Conservation (phyloP, 495 filamentous ascomycete genomes). For the Aspergillus cavernicola region DNA sequence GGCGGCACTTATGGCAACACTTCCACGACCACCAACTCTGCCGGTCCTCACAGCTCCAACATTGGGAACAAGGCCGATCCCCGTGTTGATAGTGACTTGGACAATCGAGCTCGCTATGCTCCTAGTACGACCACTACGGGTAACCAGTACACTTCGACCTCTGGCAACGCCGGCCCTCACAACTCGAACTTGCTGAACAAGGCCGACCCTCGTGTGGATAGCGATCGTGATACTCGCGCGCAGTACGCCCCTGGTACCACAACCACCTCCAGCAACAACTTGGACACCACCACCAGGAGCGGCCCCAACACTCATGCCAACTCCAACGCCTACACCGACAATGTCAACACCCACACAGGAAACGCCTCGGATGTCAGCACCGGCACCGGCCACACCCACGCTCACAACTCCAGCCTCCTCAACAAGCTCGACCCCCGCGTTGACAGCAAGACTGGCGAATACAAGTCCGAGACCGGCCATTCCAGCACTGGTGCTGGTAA, state of each 20-base stretch:
- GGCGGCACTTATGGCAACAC: too few relatives aligned
- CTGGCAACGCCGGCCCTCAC: slow-evolving; percentile 37
- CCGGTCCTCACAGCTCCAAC: slow-evolving; percentile 44
- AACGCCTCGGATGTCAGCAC: background rate
- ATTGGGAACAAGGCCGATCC: slow-evolving; percentile 48
- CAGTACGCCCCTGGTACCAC: slow-evolving; percentile 17
- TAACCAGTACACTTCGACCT: background rate
- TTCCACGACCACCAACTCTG: slow-evolving; percentile 19
- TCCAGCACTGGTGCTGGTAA: background rate
- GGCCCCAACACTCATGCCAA: slow-evolving; percentile 15
- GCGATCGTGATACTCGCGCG: slow-evolving; percentile 27
- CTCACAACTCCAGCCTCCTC: slow-evolving; percentile 45
- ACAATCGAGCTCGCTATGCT: slow-evolving; percentile 30
- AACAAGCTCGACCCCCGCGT: slow-evolving; percentile 52
- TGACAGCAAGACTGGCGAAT: background rate
- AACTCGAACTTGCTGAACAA: slow-evolving; percentile 42
- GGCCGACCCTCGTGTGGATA: slow-evolving; percentile 41
- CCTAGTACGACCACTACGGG: slow-evolving; percentile 8
- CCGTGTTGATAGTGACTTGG: slow-evolving; percentile 44
- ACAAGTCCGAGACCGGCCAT: background rate
- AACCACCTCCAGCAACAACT: background rate
- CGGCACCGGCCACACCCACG: slow-evolving; percentile 33
- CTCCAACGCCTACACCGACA: slow-evolving; percentile 14
- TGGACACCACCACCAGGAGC: slow-evolving; percentile 13
- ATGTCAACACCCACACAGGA: background rate